These are phyloP conservation scores for Lentinula lateritia DNA, from an alignment of 768 basidiomycete species.

Conservation along the genomic window DNA sequence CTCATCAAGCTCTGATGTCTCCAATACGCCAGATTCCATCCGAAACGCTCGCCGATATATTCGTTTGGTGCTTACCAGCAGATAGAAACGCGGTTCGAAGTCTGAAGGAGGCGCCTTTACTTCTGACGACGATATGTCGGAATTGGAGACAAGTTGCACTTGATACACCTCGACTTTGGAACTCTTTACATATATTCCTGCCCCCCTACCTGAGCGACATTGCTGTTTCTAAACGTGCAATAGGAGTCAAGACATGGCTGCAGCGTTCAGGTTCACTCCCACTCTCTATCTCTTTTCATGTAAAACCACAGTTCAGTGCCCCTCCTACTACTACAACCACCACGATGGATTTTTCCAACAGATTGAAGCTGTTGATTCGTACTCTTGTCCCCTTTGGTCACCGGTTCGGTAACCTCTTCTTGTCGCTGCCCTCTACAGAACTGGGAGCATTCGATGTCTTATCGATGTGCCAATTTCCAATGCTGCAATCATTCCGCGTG, in stretches of 20 bases:
- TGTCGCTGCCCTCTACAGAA: background rate
- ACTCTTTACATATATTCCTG: slow-evolving; percentile 12
- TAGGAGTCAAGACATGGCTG: background rate
- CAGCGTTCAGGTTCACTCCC: background rate
- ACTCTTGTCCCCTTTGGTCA: background rate
- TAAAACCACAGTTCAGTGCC: too few species aligned
- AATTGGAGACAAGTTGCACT: slow-evolving; percentile 21
- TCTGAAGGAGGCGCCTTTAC: slow-evolving; percentile 15
- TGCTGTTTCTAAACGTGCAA: background rate
- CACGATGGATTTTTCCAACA: background rate
- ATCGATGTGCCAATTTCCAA: background rate
- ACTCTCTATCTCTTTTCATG: background rate
- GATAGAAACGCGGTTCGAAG: slow-evolving; percentile 15
- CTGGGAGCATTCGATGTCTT: background rate
- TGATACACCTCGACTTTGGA: slow-evolving; percentile 21
- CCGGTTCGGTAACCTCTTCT: background rate
- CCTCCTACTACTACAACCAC: too few species aligned
- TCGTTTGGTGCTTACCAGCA: slow-evolving; percentile 19
- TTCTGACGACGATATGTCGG: slow-evolving; percentile 20
- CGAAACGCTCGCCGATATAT: slow-evolving; percentile 22
- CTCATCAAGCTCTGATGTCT: slow-evolving; percentile 19
- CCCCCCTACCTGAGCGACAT: background rate
- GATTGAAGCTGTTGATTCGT: background rate
- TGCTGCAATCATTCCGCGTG: background rate
- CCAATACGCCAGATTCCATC: slow-evolving; percentile 17